These are phyloP conservation scores for Penicillium corylophilum DNA, from an alignment of 2,329 filamentous ascomycete species.

Conservation along the genomic window DNA sequence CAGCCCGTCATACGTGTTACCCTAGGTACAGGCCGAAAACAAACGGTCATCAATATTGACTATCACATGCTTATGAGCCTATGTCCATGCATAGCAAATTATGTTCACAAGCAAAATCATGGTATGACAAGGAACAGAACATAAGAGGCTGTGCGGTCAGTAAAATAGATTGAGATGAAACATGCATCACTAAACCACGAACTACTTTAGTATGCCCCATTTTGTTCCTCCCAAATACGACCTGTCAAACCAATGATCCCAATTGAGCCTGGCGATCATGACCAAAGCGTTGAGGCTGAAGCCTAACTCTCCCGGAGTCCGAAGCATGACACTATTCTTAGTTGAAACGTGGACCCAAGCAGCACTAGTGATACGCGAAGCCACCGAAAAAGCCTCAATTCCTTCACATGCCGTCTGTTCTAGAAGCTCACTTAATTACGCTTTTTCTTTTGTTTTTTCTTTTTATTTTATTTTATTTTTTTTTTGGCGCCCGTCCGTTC, in stretches of 20 bases:
- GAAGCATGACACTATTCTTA: not conserved
- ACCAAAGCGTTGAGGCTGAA: not conserved
- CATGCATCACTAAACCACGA: not conserved
- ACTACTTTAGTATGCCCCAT: not conserved
- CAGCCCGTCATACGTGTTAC: not conserved
- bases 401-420: slow-evolving; percentile 13
- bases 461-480: slow-evolving; percentile 12
- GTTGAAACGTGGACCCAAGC: slow-evolving; percentile 10
- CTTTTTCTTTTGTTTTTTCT: slow-evolving; percentile 5
- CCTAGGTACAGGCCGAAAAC: not conserved
- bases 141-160: not conserved
- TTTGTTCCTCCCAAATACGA: not conserved
- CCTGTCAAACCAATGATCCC: not conserved
- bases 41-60: not conserved
- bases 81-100: no score
- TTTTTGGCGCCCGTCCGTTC: slow-evolving; percentile 14
- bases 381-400: not conserved
- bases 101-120: no score
- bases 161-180: slow-evolving; percentile 6
- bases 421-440: slow-evolving; percentile 17
- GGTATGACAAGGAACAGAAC: not conserved
- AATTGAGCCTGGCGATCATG: not conserved
- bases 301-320: not conserved
- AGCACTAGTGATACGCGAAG: no score
- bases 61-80: not conserved